A percentile compares a stretch with the other conserved stretches of the same genome.
Conservation (phyloP, 2,329 filamentous ascomycete genomes). For the Talaromyces sp. region DNA sequence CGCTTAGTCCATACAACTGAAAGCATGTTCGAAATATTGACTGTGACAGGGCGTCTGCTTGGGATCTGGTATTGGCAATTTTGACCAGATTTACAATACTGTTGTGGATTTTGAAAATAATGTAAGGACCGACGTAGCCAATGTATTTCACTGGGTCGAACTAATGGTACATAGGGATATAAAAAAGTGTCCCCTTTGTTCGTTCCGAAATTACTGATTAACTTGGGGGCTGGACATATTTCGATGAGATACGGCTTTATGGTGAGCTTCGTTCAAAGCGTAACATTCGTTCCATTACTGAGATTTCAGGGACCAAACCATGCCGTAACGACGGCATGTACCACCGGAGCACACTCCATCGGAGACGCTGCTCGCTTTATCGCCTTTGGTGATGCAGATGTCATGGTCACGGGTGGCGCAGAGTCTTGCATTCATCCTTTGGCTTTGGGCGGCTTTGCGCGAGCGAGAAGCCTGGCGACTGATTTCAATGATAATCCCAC, state of each 20-base stretch:
- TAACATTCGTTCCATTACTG: background rate
- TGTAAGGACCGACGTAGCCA: conserved; percentile 48
- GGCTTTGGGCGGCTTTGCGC: conserved; percentile 84
- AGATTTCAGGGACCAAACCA: conserved; percentile 75
- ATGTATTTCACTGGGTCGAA: background rate
- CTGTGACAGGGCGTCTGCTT: conserved; percentile 71
- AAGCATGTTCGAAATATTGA: background rate
- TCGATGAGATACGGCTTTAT: conserved; percentile 87
- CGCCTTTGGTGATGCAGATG: conserved; percentile 81
- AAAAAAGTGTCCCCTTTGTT: conserved; percentile 91
- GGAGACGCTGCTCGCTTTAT: conserved; percentile 94
- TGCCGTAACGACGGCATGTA: conserved; percentile 89
- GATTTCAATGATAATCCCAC: conserved; percentile 70
- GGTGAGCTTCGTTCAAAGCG: conserved; percentile 31
- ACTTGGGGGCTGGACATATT: conserved; percentile 89
- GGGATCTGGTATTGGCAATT: conserved; percentile 90
- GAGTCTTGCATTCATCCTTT: conserved; percentile 96
- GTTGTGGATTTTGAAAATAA: conserved; percentile 70
- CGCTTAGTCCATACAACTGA: background rate
- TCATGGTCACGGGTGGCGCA: conserved; percentile 93
- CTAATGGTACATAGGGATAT: conserved; percentile 63
- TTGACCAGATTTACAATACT: conserved; percentile 85
- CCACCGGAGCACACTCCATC: conserved; percentile 90
- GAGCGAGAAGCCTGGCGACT: conserved; percentile 80
- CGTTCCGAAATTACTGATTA: conserved; percentile 88